Evolutionary conservation across 768 basidiomycete species (phyloP), one percentile per base, ranked within the genome.

Genomic region (Lentinula sp.): DNA sequence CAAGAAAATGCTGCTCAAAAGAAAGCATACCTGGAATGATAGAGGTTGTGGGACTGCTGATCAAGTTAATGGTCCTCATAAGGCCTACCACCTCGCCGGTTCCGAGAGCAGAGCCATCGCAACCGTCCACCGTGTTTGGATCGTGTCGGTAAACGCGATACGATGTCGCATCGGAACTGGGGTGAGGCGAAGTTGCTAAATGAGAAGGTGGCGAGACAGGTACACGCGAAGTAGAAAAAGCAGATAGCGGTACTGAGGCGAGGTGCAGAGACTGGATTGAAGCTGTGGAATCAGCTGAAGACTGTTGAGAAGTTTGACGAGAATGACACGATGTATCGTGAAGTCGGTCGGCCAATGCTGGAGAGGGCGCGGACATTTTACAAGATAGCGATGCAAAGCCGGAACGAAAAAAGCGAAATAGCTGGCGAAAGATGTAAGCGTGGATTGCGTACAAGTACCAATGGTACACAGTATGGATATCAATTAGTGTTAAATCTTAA

Each of bases 351-450:
- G 33, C 18, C 33, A 32, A 46, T 46, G 36, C 43, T 36, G 57
- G 59, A 53, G 59, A 60, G 32, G 59, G 50, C 59, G 59, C 59
- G 39, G 59, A 60, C 59, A 60, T 60, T 18, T 58, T 58, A 43
- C 57, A 58, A 58, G 48, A 60, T 60, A 60, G 59, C 48, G 59
- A 60, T 60, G 59, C 59, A 52, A 60, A 60, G 48, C 49, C 37
- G 49, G 37, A 16, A 58, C 28, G 13, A 28, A 58, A 58, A 48
- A 58, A 43, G 23, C 43, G 57, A 33, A 43, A 46, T 58, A 58
- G 57, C 57, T 57, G 32, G 56, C 56, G 57, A 51, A 37, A 41
- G 15, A 49, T 8, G 20, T 48, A 37, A 51, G 8, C 37, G 45
- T 50, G 48, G 43, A 48, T 43, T 57, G 56, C 39, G 56, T 57